These are phyloP conservation scores for Akanthomyces dipterigenus DNA, from an alignment of 2,329 filamentous ascomycete genomes.

Conservation along the genomic window DNA sequence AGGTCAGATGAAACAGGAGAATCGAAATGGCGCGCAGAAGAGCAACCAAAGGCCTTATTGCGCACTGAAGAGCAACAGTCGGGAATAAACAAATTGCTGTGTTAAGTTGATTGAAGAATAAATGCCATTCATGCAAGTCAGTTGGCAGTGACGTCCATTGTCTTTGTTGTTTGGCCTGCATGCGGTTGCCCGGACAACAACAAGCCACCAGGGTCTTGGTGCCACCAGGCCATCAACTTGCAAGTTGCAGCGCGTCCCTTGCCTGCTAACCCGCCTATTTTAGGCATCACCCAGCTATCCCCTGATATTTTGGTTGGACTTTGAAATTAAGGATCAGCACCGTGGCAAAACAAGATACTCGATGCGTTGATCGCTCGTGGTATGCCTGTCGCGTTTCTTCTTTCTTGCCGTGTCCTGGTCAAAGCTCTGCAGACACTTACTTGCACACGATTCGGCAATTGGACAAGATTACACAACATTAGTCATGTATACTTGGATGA, in stretches of 20 bases:
- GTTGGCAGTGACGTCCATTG: slow-evolving; percentile 10
- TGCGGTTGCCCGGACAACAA: slow-evolving; percentile 7
- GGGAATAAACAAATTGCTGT: not conserved
- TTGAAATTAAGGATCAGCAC: not conserved
- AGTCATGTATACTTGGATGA: no score
- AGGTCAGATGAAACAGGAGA: not conserved
- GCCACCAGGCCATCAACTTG: not conserved
- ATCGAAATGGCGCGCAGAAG: not conserved
- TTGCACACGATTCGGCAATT: not conserved
- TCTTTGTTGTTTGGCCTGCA: slow-evolving; percentile 7
- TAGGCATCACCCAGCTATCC: not conserved
- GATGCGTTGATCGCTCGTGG: not conserved
- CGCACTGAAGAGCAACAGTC: not conserved
- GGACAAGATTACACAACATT: not conserved
- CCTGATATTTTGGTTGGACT: not conserved
- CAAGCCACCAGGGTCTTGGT: not conserved
- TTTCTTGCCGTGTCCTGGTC: not conserved
- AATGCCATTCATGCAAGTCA: slow-evolving; percentile 2
- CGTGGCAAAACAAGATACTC: not conserved
- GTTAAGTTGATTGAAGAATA: not conserved
- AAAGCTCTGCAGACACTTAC: not conserved
- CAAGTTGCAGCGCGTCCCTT: not conserved
- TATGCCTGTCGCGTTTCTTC: not conserved
- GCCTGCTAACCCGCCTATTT: not conserved
- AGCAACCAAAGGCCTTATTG: not conserved